Evolutionary conservation across 129 eudicot genomes (phyloP).

Genomic region (Flaveria linearis): DNA sequence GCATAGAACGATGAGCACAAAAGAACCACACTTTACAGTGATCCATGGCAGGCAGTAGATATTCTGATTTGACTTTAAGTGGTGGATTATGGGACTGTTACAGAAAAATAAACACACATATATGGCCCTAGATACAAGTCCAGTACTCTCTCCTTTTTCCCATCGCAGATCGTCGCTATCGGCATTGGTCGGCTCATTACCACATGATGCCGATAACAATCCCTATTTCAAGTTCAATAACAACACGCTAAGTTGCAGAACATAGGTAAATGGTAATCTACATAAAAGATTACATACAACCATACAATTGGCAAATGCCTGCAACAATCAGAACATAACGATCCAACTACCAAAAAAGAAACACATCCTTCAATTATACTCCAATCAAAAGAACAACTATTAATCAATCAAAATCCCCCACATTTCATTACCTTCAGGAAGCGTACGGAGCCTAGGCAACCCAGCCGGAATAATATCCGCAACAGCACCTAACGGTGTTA

Average conservation of each 20-base stretch:
- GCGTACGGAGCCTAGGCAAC: constrained; percentile 73
- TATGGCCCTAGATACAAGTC: too few species aligned
- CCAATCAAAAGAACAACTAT: too few species aligned
- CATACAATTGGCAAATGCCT: too few species aligned
- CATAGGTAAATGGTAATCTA: not conserved
- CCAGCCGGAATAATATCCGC: constrained; percentile 65
- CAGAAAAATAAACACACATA: too few species aligned
- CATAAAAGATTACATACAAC: not conserved
- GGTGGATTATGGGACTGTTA: too few species aligned
- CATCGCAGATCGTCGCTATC: too few species aligned
- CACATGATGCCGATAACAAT: not conserved
- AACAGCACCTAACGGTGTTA: too few species aligned
- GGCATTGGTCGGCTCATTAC: too few species aligned
- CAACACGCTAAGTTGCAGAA: not conserved
- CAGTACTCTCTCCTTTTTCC: too few species aligned
- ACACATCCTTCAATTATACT: too few species aligned
- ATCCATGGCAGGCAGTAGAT: not conserved
- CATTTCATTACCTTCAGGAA: constrained; percentile 65
- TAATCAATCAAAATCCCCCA: not conserved
- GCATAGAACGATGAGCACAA: not conserved
- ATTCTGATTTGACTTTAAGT: not conserved
- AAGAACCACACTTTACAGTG: not conserved
- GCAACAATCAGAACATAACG: too few species aligned
- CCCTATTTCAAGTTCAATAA: constrained; percentile 1
- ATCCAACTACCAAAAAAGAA: too few species aligned